Base-by-base conservation (phyloP, 2,329 filamentous ascomycete genomes). In the Fusarium siculi region DNA sequence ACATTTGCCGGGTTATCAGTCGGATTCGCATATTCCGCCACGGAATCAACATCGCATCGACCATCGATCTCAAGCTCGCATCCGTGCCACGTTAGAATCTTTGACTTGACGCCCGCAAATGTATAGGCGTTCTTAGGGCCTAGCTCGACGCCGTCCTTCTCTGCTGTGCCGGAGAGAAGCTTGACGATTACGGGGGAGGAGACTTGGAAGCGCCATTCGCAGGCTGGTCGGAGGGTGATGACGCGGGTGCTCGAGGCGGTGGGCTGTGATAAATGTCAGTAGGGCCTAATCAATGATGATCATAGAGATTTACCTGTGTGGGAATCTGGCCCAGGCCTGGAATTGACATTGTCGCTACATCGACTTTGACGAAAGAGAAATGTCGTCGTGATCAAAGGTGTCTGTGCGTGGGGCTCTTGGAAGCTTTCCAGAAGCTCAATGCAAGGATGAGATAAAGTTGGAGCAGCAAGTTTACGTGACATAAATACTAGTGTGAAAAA, bases 111-210 rank as follows among this genome's bases (percentile, higher is more conserved):
- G 63, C 94, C 93, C 50, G 89, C 88, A 82, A 99, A 96, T 37
- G 87, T 91, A 84, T 98, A 98, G 15, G 89, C 87, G 57, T 93
- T 92, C 63, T 92, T 93, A 15, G 90, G 88, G 16, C 95, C 95
- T 47, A 99, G 92, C 84, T 99, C 96, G 62, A 96, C 95, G 80
- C 96, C 96, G 80, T 98, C 97, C 79, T 97, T 91, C 82, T 99
- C 96, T 54, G 96, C 96, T 3, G 92, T 94, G 69, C 96, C 96
- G 39, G 88, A 90, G 63, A 94, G 84, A 32, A 98, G 86, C 85
- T 95, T 87, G 53, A 88, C 79, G 43, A 82, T 81, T 56, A 87
- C 67, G 36, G 81, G 76, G 65, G 82, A 81, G 70, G 91, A 87
- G 49, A 94, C 91, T 78, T 93, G 88, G 83, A 96, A 96, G 56